Percentiles rank a stretch among this genome's conserved stretches.
Conservation (phyloP, 345 rosid species). For the Eucalyptus cladocalyx region DNA sequence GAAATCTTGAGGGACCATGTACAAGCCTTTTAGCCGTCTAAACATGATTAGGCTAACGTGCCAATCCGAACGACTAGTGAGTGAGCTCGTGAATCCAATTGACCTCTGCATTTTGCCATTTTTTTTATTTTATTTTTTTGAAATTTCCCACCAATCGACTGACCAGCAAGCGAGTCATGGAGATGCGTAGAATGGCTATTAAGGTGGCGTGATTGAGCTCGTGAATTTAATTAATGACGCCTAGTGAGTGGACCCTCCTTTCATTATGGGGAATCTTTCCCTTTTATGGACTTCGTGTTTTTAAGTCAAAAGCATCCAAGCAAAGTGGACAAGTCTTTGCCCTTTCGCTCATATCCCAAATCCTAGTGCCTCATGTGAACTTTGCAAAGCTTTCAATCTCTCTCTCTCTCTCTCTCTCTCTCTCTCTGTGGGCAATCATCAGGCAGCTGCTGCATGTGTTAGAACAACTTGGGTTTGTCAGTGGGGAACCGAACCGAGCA, state of each 20-base stretch:
- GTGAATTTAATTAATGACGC: background rate
- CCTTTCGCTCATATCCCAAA: background rate
- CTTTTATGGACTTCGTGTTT: background rate
- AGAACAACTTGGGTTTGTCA: background rate
- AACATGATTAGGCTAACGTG: background rate
- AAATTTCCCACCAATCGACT: background rate
- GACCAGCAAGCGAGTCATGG: background rate
- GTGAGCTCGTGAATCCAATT: background rate
- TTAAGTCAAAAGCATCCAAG: background rate
- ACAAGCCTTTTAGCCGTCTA: background rate
- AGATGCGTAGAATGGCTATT: background rate
- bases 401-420: background rate
- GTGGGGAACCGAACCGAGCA: background rate
- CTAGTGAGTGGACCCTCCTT: background rate
- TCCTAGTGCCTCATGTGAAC: background rate
- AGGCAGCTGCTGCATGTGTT: background rate
- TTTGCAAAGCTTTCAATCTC: background rate
- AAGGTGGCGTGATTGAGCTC: background rate
- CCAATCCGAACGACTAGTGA: background rate
- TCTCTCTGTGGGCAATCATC: background rate
- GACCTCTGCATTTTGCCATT: background rate
- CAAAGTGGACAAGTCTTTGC: background rate
- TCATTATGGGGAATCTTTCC: background rate
- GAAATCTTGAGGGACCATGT: background rate
- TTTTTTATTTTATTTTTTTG: background rate